A percentile compares a stretch with the other conserved stretches of the same genome.
phyloP scores from a whole-genome alignment of 371 early-diverging fungal species.

The Mucor piriformis region DNA sequence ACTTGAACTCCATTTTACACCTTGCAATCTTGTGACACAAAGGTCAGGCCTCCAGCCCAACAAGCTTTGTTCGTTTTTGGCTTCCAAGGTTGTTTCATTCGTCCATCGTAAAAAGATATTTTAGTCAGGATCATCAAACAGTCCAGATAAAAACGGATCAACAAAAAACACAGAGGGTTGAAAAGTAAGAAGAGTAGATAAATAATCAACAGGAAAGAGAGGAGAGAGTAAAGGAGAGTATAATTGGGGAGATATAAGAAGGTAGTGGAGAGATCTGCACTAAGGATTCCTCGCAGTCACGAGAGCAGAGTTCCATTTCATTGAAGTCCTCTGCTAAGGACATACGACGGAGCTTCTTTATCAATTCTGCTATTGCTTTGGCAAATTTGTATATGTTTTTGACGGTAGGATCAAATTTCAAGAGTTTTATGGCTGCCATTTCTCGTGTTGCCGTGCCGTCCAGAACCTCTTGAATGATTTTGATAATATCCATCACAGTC shows the following conservation, averaged over 20 bases:
- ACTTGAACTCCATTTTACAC: conserved; percentile 15
- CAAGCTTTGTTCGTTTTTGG: conserved; percentile 18
- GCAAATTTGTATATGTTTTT: conserved; percentile 10
- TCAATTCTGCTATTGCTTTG: conserved; percentile 10
- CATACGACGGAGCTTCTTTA: conserved; percentile 19
- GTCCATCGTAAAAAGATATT: conserved; percentile 20
- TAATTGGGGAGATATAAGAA: no score
- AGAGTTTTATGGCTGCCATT: conserved; percentile 1
- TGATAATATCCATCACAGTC: background rate
- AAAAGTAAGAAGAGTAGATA: no score
- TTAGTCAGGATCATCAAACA: conserved; percentile 24
- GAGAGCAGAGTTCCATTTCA: conserved; percentile 19
- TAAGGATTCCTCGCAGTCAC: no score
- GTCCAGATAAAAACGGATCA: conserved; percentile 23
- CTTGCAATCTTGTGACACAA: conserved; percentile 19
- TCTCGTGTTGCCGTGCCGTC: conserved; percentile 6
- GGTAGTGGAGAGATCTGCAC: no score
- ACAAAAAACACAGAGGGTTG: no score
- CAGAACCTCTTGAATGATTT: conserved; percentile 10
- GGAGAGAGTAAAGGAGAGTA: no score
- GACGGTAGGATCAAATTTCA: conserved; percentile 2
- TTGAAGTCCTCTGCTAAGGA: conserved; percentile 19
- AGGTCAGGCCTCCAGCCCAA: conserved; percentile 17
- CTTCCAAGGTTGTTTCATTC: conserved; percentile 22
- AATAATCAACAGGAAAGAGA: no score